A percentile compares a stretch with the other conserved stretches of the same genome.
These are phyloP conservation scores for Suillus paluster DNA, from an alignment of 768 basidiomycete genomes.

Conservation along the genomic window DNA sequence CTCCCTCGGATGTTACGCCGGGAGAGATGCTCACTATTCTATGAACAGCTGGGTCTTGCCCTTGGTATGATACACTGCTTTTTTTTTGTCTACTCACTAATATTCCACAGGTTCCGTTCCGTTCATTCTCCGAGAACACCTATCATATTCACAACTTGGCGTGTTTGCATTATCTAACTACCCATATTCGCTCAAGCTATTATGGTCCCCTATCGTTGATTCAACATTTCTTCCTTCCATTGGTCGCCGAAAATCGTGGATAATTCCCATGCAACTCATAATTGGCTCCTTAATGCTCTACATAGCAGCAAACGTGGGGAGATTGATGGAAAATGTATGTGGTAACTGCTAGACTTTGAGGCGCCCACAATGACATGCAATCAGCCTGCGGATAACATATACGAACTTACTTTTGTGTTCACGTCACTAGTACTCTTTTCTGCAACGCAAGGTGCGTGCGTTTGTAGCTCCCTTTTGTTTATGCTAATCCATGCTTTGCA, in stretches of 20 bases:
- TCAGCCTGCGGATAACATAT: constrained; percentile 83
- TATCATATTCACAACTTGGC: constrained; percentile 96
- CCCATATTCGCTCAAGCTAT: constrained; percentile 94
- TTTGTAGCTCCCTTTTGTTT: constrained; percentile 3
- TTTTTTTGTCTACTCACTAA: constrained; percentile 11
- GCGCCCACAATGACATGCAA: not conserved
- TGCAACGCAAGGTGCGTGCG: constrained; percentile 85
- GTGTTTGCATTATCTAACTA: constrained; percentile 92
- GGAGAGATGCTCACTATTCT: constrained; percentile 1
- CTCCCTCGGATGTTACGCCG: constrained; percentile 10
- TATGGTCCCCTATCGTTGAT: constrained; percentile 98
- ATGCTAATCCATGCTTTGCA: constrained; percentile 36
- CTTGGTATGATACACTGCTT: constrained; percentile 55
- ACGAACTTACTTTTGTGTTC: constrained; percentile 81
- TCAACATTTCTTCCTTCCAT: constrained; percentile 79
- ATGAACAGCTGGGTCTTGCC: constrained; percentile 78
- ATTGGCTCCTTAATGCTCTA: constrained; percentile 85
- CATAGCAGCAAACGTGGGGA: constrained; percentile 74
- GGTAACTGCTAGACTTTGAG: constrained; percentile 14
- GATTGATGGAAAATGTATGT: constrained; percentile 76
- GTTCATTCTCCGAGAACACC: constrained; percentile 91
- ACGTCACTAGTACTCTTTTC: constrained; percentile 92
- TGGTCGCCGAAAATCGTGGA: constrained; percentile 98
- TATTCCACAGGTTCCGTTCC: constrained; percentile 80
- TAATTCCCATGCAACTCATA: constrained; percentile 94